Conservation (phyloP, 2,329 filamentous ascomycete genomes). For the Sporothrix dimorphospora region DNA sequence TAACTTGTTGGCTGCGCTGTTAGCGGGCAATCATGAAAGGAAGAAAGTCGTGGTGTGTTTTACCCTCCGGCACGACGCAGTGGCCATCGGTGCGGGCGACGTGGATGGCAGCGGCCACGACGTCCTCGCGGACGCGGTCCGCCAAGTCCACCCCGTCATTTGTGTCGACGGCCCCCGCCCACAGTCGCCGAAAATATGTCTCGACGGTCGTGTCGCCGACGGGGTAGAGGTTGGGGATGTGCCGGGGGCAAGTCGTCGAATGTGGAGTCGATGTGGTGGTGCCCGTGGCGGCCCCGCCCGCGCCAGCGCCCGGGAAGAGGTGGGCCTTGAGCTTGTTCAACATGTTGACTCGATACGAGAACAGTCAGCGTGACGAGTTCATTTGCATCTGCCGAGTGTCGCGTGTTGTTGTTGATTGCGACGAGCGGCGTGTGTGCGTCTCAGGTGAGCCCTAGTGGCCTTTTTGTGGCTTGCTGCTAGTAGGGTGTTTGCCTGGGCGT, state of each 20-base stretch:
- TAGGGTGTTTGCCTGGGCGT: background rate
- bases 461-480: constrained; percentile 14
- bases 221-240: constrained; percentile 10
- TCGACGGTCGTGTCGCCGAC: constrained; percentile 19
- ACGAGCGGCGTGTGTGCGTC: background rate
- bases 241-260: background rate
- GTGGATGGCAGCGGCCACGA: constrained; percentile 18
- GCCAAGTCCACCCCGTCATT: background rate
- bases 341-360: background rate
- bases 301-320: background rate
- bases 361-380: background rate
- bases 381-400: background rate
- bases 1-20: background rate
- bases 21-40: background rate
- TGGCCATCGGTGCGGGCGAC: background rate
- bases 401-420: background rate
- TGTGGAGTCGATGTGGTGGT: background rate
- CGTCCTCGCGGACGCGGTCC: background rate
- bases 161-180: background rate
- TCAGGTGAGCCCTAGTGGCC: background rate
- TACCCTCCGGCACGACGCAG: background rate
- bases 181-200: constrained; percentile 17
- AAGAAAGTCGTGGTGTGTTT: background rate
- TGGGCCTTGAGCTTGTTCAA: background rate
- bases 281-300: background rate